Evolutionary conservation across 2,329 filamentous ascomycete genomes (phyloP).

Genomic region (Talaromyces pinophilus): DNA sequence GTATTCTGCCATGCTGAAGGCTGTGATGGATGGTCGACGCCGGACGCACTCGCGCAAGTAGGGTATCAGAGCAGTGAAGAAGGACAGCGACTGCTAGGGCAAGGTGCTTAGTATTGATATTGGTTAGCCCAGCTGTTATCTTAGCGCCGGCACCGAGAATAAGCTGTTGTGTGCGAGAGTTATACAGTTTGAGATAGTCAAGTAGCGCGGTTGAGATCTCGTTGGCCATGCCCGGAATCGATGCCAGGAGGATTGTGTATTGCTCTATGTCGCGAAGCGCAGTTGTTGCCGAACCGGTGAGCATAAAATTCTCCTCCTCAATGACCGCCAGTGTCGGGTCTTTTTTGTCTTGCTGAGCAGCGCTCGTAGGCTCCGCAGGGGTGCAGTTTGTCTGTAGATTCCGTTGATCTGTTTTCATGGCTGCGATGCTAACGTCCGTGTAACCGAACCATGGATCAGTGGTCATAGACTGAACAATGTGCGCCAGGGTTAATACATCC

Average conservation of each 20-base stretch:
- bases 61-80: slow-evolving; percentile 82
- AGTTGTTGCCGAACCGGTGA: slow-evolving; percentile 77
- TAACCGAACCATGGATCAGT: no score
- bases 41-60: slow-evolving; percentile 90
- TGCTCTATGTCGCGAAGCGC: slow-evolving; percentile 78
- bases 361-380: no score
- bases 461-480: no score
- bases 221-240: slow-evolving; percentile 83
- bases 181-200: slow-evolving; percentile 88
- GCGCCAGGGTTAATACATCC: no score
- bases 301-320: slow-evolving; percentile 79
- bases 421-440: no score
- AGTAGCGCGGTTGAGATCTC: slow-evolving; percentile 78
- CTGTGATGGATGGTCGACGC: slow-evolving; percentile 60
- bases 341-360: slow-evolving; percentile 16
- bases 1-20: slow-evolving; percentile 72
- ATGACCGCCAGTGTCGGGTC: slow-evolving; percentile 41
- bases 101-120: slow-evolving; percentile 93
- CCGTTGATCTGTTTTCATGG: no score
- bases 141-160: slow-evolving; percentile 94
- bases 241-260: slow-evolving; percentile 80
- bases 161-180: slow-evolving; percentile 88
- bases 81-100: slow-evolving; percentile 83
- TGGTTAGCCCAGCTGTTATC: slow-evolving; percentile 81
- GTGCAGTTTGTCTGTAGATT: no score